Base-by-base conservation (phyloP, 2,329 filamentous ascomycete genomes). In the Bipolaris gigantea region DNA sequence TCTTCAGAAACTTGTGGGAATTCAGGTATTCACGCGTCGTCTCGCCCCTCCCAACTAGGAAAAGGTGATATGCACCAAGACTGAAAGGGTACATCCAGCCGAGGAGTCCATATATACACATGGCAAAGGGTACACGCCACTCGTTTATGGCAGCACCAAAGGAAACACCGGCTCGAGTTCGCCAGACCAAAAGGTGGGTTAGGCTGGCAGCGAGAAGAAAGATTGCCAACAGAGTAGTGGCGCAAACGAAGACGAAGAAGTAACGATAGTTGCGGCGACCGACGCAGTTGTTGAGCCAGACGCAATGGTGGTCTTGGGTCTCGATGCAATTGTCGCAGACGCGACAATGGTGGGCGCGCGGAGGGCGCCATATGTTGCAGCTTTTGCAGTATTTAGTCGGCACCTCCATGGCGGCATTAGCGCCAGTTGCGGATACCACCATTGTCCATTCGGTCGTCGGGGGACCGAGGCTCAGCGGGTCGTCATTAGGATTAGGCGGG, bases 251-350 rank as follows among this genome's bases (percentile, higher is more conserved):
- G 10, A 89, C 84, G 73, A 97, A 97, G 76, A 99, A 99, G 75
- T 93, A 97, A 60, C 94, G 90, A 77, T 99, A 99, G 77, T 99
- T 99, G 66, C 94, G 90, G 62, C 93, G 88, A 39, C 94, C 94
- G 45, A 99, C 89, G 66, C 94, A 99, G 74, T 99, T 99, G 77
- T 99, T 99, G 60, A 99, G 84, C 94, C 94, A 99, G 15, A 97
- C 92, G 69, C 94, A 99, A 76, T 99, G 94, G 70, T 99, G 94
- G 70, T 99, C 94, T 63, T 97, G 91, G 0, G 92, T 96, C 75
- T 99, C 94, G 56, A 99, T 85, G 73, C 94, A 99, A 74, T 95
- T 97, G 76, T 99, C 93, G 77, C 94, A 99, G 25, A 96, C 83
- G 53, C 94, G 89, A 76, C 94, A 99, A 77, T 99, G 94, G 71